Evolutionary conservation across 2,329 filamentous ascomycete genomes (phyloP).

Genomic region (Aspergillus hiratsukae): DNA sequence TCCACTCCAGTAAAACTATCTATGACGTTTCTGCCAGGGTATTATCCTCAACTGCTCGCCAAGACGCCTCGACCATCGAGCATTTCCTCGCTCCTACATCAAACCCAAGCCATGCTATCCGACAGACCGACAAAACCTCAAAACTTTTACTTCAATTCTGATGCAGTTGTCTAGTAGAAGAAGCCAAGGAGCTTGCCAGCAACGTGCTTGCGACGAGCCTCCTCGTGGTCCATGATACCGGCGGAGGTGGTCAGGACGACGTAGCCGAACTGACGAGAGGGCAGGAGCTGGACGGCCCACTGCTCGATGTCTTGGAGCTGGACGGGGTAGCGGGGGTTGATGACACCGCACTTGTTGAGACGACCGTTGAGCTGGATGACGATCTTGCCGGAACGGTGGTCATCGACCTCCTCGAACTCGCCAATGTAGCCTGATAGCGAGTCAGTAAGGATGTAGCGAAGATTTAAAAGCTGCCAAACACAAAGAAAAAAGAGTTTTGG

Average conservation of each 20-base stretch:
- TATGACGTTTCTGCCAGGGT: conserved; percentile 21
- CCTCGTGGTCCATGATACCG: conserved; percentile 99
- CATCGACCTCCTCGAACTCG: conserved; percentile 99
- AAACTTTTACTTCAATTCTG: conserved; percentile 16
- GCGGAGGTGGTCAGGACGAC: conserved; percentile 98
- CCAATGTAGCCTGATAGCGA: conserved; percentile 80
- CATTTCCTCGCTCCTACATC: conserved; percentile 14
- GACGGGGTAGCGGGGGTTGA: conserved; percentile 99
- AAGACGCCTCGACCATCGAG: conserved; percentile 18
- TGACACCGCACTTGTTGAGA: conserved; percentile 99
- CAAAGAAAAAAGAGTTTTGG: conserved; percentile 53
- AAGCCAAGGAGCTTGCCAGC: conserved; percentile 99
- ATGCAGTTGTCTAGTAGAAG: conserved; percentile 73
- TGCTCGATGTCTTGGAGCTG: conserved; percentile 97
- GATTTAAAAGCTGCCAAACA: conserved; percentile 93
- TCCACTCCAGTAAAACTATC: conserved; percentile 22
- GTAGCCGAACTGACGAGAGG: conserved; percentile 99
- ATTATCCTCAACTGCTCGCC: conserved; percentile 22
- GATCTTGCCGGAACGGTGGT: conserved; percentile 99
- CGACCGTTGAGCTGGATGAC: conserved; percentile 99
- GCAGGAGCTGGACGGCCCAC: conserved; percentile 98
- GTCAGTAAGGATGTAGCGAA: conserved; percentile 73
- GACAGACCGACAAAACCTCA: conserved; percentile 27
- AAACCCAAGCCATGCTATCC: conserved; percentile 14
- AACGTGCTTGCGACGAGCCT: conserved; percentile 98